phyloP scores from a whole-genome alignment of 2,329 filamentous ascomycete genomes.

The Trichoderma brevicompactum region DNA sequence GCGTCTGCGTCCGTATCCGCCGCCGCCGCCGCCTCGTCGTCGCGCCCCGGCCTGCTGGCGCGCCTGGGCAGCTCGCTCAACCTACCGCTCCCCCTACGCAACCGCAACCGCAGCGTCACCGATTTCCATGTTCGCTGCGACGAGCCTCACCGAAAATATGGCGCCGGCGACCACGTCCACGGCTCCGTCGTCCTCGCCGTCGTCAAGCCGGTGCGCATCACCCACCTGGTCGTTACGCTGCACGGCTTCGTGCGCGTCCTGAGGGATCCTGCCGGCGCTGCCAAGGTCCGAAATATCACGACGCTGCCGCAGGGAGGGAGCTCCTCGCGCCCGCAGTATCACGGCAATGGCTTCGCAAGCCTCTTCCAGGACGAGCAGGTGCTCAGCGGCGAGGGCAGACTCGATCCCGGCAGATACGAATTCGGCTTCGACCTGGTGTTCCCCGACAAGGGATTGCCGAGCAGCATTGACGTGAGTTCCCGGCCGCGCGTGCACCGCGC shows the following conservation, averaged over 20 bases:
- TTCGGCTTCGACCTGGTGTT: conserved; percentile 79
- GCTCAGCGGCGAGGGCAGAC: conserved; percentile 75
- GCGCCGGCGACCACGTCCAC: conserved; percentile 73
- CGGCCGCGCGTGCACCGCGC: neutral
- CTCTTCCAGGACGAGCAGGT: conserved; percentile 83
- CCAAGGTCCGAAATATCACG: conserved; percentile 54
- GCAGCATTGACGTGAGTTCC: conserved; percentile 85
- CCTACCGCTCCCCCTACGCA: conserved; percentile 54
- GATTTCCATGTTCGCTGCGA: conserved; percentile 79
- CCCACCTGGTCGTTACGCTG: conserved; percentile 76
- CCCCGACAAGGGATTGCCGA: conserved; percentile 72
- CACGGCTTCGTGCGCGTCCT: conserved; percentile 81
- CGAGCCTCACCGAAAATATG: conserved; percentile 78
- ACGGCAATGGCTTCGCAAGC: conserved; percentile 77
- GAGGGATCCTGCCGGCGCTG: conserved; percentile 66
- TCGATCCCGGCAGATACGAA: conserved; percentile 75
- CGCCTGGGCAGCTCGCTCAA: conserved; percentile 52
- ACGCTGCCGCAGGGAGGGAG: conserved; percentile 46
- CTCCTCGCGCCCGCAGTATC: conserved; percentile 58
- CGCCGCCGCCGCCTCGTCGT: conserved; percentile 43
- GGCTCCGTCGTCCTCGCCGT: conserved; percentile 75
- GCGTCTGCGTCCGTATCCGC: neutral
- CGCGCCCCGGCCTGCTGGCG: conserved; percentile 52
- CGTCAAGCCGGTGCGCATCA: conserved; percentile 75
- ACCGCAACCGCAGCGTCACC: conserved; percentile 66